Evolutionary conservation across 371 early-diverging fungal species (phyloP).

Genomic region (Sporodiniella umbellata): DNA sequence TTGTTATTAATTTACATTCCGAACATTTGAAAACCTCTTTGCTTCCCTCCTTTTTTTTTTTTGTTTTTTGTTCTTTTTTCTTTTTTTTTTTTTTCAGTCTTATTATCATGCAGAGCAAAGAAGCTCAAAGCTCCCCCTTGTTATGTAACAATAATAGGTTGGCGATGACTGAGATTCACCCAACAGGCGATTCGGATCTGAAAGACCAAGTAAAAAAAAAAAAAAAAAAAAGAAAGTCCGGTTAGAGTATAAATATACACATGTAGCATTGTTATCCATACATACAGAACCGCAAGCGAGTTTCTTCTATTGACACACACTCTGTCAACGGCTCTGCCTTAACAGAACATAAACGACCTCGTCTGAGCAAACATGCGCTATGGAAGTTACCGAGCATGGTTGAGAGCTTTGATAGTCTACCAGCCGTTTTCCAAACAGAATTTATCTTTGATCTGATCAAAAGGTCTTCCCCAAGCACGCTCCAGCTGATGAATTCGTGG

Average conservation of each 20-base stretch:
- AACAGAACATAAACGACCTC: background rate
- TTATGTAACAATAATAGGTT: background rate
- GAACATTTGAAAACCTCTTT: background rate
- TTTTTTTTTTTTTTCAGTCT: background rate
- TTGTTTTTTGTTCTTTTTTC: background rate
- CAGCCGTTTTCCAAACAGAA: constrained; percentile 26
- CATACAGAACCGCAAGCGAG: background rate
- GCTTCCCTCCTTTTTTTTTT: background rate
- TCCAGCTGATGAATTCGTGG: constrained; percentile 80
- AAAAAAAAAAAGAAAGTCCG: background rate
- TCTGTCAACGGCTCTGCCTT: background rate
- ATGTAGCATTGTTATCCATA: constrained; percentile 1
- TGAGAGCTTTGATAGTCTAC: constrained; percentile 30
- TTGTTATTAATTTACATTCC: constrained; percentile 2
- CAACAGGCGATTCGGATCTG: background rate
- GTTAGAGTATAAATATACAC: no score
- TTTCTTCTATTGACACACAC: background rate
- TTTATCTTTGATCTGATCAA: constrained; percentile 37
- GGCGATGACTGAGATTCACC: background rate
- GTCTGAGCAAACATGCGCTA: constrained; percentile 3
- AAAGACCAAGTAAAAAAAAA: background rate
- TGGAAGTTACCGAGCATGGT: constrained; percentile 30
- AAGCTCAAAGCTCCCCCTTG: background rate
- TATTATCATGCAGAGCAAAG: background rate
- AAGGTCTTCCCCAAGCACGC: constrained; percentile 53